Evolutionary conservation across 176 grass and related monocot genomes (phyloP), one percentile per base, ranked within the genome.

Genomic region (Avena atlantica): DNA sequence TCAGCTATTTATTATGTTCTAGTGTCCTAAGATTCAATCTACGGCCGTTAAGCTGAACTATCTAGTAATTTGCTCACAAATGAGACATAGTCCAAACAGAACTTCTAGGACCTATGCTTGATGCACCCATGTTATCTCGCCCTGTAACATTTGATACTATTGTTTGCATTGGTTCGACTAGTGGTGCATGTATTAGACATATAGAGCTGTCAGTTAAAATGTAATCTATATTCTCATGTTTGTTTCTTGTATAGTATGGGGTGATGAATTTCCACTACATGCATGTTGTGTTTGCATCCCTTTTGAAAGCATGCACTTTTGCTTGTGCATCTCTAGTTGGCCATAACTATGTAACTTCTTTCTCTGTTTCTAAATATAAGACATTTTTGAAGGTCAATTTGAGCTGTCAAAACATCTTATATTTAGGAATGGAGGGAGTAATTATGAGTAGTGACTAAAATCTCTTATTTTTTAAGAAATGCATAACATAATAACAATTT

Each of bases 91-190:
- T 42, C 40, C 5, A 42, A 42, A 42, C 40, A 42, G 40, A 42
- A 42, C 40, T 72, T 83, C 23, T 72, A 71, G 74, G 64, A 48
- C 10, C 23, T 64, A 23, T 44, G 55, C 61, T 71, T 78, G 52
- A 78, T 78, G 45, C 50, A n/a, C 53, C 78, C n/a, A 9, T 81
- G 17, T 2, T 45, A 78, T 83, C 60, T 83, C 49, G 58, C 19
- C 12, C 66, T 0, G 0, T 56, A 34, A 71, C 63, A 56, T 70
- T 71, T 44, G 53, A 23, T 83, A 58, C 20, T 37, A 40, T 53
- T 25, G 47, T 66, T 66, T 36, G 5, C 4, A 17, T 20, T 7
- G 9, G 17, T 70, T 70, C 36, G 42, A 9, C 62, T 49, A 57
- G 55, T 20, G 17, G 55, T 57, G 8, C 37, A 16, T 57, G 47